These are phyloP conservation scores for Thalassiosira hispida DNA, from an alignment of 352 stramenopile species.

Conservation along the genomic window DNA sequence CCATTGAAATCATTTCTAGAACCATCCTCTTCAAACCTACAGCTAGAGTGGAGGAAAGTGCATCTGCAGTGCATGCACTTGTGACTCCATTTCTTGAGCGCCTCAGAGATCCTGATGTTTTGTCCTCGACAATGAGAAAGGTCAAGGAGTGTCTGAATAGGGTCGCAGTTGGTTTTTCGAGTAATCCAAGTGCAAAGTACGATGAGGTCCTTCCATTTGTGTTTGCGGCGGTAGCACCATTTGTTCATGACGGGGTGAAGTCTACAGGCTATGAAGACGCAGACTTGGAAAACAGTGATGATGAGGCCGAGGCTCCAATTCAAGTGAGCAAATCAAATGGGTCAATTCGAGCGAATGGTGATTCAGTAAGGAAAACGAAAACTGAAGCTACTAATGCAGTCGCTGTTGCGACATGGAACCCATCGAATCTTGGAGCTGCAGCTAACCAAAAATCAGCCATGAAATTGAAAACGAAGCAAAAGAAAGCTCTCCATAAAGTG, in stretches of 20 bases:
- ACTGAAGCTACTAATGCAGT: constrained; percentile 50
- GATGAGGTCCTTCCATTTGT: constrained; percentile 83
- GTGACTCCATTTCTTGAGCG: constrained; percentile 81
- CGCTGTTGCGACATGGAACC: constrained; percentile 78
- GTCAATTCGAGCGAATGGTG: neutral
- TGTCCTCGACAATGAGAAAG: constrained; percentile 69
- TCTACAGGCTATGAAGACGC: constrained; percentile 83
- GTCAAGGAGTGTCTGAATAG: constrained; percentile 79
- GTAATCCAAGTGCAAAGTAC: constrained; percentile 69
- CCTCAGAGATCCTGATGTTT: constrained; percentile 65
- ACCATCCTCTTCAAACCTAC: constrained; percentile 72
- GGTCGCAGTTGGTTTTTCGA: constrained; percentile 78
- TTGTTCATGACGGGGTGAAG: constrained; percentile 68
- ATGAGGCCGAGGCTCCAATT: constrained; percentile 57
- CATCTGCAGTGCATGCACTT: constrained; percentile 75
- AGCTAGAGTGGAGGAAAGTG: constrained; percentile 21
- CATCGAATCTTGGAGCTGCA: constrained; percentile 62
- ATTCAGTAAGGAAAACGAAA: constrained; percentile 25
- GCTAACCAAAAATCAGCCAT: constrained; percentile 65
- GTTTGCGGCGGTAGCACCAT: constrained; percentile 79
- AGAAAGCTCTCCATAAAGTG: constrained; percentile 63
- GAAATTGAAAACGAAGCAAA: constrained; percentile 65
- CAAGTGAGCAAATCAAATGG: constrained; percentile 65
- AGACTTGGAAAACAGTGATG: constrained; percentile 82
- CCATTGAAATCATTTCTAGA: constrained; percentile 80